Evolutionary conservation across 192 early-diverging fungal species (phyloP).

Genomic region (Coemansia sp.): DNA sequence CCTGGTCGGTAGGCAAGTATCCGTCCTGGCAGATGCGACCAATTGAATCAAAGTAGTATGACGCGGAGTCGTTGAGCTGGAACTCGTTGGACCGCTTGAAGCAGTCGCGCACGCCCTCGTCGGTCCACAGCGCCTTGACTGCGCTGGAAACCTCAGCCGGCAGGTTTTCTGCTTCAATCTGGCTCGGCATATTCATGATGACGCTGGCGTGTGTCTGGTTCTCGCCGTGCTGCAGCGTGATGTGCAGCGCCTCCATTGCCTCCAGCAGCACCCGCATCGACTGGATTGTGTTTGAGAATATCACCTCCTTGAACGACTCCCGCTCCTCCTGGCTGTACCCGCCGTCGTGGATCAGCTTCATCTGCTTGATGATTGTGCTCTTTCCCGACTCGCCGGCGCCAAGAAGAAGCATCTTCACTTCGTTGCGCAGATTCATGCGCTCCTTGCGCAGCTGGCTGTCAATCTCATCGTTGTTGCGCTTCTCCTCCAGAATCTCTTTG

Average conservation of each 20-base stretch:
- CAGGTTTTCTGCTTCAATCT: slow-evolving; percentile 86
- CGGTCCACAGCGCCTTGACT: slow-evolving; percentile 80
- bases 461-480: slow-evolving; percentile 85
- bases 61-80: slow-evolving; percentile 95
- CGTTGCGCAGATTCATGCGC: slow-evolving; percentile 75
- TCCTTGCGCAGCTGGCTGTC: slow-evolving; percentile 85
- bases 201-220: slow-evolving; percentile 72
- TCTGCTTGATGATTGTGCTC: slow-evolving; percentile 96
- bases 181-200: slow-evolving; percentile 77
- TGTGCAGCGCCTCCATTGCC: slow-evolving; percentile 86
- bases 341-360: slow-evolving; percentile 96
- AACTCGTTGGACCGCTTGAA: slow-evolving; percentile 85
- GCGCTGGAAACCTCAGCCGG: slow-evolving; percentile 78
- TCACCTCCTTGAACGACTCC: slow-evolving; percentile 92
- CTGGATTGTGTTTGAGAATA: slow-evolving; percentile 94
- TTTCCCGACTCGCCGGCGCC: slow-evolving; percentile 97
- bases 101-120: slow-evolving; percentile 79
- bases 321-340: slow-evolving; percentile 89
- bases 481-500: slow-evolving; percentile 82
- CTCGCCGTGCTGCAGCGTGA: slow-evolving; percentile 66
- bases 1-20: slow-evolving; percentile 92
- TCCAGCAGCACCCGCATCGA: slow-evolving; percentile 95
- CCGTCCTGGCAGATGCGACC: slow-evolving; percentile 77
- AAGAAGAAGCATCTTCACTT: slow-evolving; percentile 96
- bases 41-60: slow-evolving; percentile 97